Percentiles rank a stretch among this genome's conserved stretches.
These are phyloP conservation scores for Atalantia buxifolia DNA, from an alignment of 345 rosid genomes.

Conservation along the genomic window DNA sequence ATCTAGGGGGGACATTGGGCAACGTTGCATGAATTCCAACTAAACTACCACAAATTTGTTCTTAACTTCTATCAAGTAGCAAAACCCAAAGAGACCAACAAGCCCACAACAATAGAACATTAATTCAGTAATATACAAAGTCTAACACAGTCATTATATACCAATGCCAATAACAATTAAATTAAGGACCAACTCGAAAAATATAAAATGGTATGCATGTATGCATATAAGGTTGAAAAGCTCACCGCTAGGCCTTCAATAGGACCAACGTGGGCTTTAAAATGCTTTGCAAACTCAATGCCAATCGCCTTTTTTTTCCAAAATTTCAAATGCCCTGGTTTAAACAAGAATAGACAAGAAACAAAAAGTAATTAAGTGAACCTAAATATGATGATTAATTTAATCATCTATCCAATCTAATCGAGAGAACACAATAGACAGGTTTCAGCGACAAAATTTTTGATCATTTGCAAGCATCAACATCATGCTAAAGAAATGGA, in stretches of 20 bases:
- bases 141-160: background rate
- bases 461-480: background rate
- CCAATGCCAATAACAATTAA: background rate
- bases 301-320: slow-evolving; percentile 92
- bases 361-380: background rate
- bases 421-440: background rate
- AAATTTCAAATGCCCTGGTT: slow-evolving; percentile 87
- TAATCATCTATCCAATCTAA: background rate
- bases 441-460: background rate
- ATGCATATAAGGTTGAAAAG: slow-evolving; percentile 2
- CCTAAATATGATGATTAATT: background rate
- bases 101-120: background rate
- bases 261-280: slow-evolving; percentile 91
- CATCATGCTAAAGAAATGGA: background rate
- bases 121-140: background rate
- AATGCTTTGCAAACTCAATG: slow-evolving; percentile 97
- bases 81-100: background rate
- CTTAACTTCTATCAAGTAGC: background rate
- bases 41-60: background rate
- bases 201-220: background rate
- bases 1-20: background rate
- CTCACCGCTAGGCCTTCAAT: slow-evolving; percentile 94
- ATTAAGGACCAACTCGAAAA: background rate
- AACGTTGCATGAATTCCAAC: background rate
- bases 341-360: background rate